Conservation (phyloP, 169 alveolate genomes). For the Babesia gibsoni region DNA sequence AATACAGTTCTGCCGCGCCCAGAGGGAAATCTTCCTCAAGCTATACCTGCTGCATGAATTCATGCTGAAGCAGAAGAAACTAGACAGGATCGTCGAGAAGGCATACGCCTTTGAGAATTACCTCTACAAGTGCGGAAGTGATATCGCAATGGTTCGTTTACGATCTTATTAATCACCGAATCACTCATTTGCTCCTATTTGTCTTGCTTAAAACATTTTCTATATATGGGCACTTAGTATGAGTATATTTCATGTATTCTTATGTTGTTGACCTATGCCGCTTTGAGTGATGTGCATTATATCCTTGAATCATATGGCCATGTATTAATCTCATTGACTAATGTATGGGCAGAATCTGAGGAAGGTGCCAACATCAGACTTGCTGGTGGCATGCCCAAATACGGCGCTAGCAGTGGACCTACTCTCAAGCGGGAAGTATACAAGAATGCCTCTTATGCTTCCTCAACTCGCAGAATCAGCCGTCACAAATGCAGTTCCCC, state of each 20-base stretch:
- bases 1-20: conserved; percentile 53
- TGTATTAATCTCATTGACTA: background rate
- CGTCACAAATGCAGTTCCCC: conserved; percentile 24
- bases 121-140: conserved; percentile 19
- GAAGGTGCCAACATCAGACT: conserved; percentile 8
- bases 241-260: too few relatives aligned
- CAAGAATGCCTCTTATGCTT: conserved; percentile 57
- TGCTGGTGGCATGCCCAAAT: conserved; percentile 32
- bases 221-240: too few relatives aligned
- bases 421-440: conserved; percentile 35
- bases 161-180: too few relatives aligned
- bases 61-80: conserved; percentile 10
- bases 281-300: too few relatives aligned
- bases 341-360: conserved; percentile 4
- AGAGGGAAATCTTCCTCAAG: conserved; percentile 61
- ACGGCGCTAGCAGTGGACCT: conserved; percentile 55
- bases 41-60: conserved; percentile 29
- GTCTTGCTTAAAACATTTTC: too few relatives aligned
- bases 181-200: too few relatives aligned
- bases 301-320: too few relatives aligned
- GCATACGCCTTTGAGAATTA: conserved; percentile 8
- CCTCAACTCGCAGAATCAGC: conserved; percentile 40
- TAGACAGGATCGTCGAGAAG: conserved; percentile 40
- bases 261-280: too few relatives aligned
- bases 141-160: conserved; percentile 17